Evolutionary conservation across 768 basidiomycete species (phyloP).

Genomic region (Amanita phalloides): DNA sequence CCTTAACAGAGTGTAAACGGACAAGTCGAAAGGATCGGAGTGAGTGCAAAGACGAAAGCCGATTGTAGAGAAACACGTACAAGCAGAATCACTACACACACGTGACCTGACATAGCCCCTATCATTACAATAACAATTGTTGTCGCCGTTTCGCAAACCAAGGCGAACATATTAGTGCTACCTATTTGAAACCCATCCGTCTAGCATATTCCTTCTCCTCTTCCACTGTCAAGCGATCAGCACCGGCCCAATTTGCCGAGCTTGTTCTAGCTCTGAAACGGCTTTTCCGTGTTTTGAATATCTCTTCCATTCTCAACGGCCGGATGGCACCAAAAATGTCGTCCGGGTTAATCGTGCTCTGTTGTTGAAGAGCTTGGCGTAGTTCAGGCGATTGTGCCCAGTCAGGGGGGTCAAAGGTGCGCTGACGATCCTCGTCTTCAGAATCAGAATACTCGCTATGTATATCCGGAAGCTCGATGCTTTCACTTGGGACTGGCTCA

Average conservation of each 20-base stretch:
- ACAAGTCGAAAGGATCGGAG: slow-evolving; percentile 6
- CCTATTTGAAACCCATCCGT: slow-evolving; percentile 75
- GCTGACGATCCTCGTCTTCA: slow-evolving; percentile 74
- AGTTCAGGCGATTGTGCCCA: slow-evolving; percentile 94
- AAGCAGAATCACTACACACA: slow-evolving; percentile 4
- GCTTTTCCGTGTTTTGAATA: slow-evolving; percentile 72
- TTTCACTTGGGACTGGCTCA: slow-evolving; percentile 53
- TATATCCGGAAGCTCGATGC: slow-evolving; percentile 89
- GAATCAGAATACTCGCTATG: slow-evolving; percentile 97
- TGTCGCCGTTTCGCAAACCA: not conserved
- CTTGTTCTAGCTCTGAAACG: slow-evolving; percentile 85
- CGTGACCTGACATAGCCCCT: slow-evolving; percentile 1
- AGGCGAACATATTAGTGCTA: not conserved
- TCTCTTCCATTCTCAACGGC: slow-evolving; percentile 85
- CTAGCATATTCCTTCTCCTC: slow-evolving; percentile 84
- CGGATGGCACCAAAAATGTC: slow-evolving; percentile 87
- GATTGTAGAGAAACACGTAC: slow-evolving; percentile 14
- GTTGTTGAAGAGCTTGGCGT: slow-evolving; percentile 63
- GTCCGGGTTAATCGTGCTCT: slow-evolving; percentile 83
- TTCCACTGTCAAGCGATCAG: slow-evolving; percentile 74
- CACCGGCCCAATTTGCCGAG: slow-evolving; percentile 93
- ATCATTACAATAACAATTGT: not conserved
- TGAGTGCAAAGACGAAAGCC: slow-evolving; percentile 11
- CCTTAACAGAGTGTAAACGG: not conserved
- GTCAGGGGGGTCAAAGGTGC: slow-evolving; percentile 63